Evolutionary conservation across 176 grass and related monocot species (phyloP).

Genomic region (Saccharum officinarum): DNA sequence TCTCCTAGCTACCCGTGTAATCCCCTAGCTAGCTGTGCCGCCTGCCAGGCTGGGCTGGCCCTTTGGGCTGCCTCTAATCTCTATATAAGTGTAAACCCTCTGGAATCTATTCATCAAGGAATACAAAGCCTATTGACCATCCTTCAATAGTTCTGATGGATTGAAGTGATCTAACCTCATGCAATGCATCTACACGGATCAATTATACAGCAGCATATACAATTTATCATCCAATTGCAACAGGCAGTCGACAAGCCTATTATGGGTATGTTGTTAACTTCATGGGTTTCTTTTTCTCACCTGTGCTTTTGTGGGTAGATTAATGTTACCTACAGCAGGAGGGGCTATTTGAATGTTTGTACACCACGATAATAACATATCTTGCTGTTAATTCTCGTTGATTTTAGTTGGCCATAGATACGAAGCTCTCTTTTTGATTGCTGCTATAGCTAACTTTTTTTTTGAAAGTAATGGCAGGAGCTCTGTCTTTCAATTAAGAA

Average conservation of each 20-base stretch:
- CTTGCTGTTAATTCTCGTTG: background rate
- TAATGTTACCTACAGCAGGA: conserved; percentile 1
- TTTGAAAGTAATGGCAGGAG: too few relatives aligned
- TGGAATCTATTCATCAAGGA: too few relatives aligned
- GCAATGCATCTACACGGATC: background rate
- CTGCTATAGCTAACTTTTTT: conserved; percentile 11
- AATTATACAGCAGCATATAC: background rate
- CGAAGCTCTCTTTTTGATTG: background rate
- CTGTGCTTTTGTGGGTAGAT: background rate
- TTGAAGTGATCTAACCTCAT: background rate
- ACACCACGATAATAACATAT: background rate
- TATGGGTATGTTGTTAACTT: background rate
- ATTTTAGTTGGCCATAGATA: background rate
- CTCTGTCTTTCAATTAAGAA: too few relatives aligned
- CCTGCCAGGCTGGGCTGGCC: too few relatives aligned
- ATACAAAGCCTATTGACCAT: too few relatives aligned
- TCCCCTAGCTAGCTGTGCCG: too few relatives aligned
- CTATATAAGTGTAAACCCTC: too few relatives aligned
- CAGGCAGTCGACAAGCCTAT: background rate
- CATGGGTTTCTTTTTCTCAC: background rate
- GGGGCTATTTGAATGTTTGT: background rate
- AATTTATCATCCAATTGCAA: background rate
- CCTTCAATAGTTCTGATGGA: background rate
- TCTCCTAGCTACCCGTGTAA: too few relatives aligned
- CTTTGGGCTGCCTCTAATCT: too few relatives aligned